Base-by-base conservation (phyloP, 192 early-diverging fungal genomes). In the Backusella australiensis region DNA sequence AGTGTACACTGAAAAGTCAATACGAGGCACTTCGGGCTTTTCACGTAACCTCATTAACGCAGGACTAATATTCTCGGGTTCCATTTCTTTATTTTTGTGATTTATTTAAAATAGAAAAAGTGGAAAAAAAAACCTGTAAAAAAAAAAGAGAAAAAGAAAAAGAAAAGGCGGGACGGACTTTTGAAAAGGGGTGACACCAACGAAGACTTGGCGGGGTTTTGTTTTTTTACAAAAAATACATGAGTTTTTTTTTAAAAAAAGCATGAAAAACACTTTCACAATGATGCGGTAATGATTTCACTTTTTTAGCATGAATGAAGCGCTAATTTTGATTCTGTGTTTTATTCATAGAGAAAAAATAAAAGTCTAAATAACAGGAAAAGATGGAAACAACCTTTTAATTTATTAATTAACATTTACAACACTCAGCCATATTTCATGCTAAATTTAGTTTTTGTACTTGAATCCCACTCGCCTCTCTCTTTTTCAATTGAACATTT, bases 1-100 rank as follows among this genome's bases (percentile, higher is more conserved):
- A 69, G 85, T 90, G 73, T 95, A 91, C 56, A 94, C 85, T 14
- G 93, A 91, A 80, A 95, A 94, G 84, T 95, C 94, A 71, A 94
- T 92, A 70, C 84, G 85, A 34, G 89, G 88, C 9, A 88, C 77
- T 14, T 79, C 77, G 1, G 73, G 46, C 75, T 83, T 88, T 63
- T 81, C 85, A 67, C 85, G 71, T 49, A 80, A 77, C 26, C 82
- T 38, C 74, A 75, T 86, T 41, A 80, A 42, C 36, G 74, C 78
- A 42, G 75, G 75, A 71, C 75, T 77, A 26, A 71, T 41, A 21
- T 39, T 71, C 34, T 67, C 34, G 34, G 32, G 29, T n/a, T 67
- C 66, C 66, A 32, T 35, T 35, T 21, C 66, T 34, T 34, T 35
- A 34, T 34, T 67, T 17, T 67, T 35, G 38, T 32, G 6, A 34